Conservation (phyloP, 2,329 filamentous ascomycete species). For the Verticillium albo-atrum region DNA sequence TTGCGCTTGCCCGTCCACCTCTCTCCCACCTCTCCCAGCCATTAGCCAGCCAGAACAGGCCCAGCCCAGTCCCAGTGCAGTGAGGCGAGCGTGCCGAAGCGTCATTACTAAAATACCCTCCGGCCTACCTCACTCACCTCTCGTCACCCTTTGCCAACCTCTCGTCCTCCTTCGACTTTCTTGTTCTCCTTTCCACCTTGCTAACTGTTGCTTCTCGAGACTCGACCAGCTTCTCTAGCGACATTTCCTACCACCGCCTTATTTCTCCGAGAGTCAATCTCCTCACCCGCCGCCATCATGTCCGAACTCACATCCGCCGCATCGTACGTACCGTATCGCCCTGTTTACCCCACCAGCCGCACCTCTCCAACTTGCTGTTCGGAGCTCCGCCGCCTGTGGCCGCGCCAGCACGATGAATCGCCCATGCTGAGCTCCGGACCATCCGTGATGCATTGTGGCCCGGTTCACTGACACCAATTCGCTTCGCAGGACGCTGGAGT, state of each 20-base stretch:
- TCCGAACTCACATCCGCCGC: constrained; percentile 14
- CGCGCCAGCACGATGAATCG: not conserved
- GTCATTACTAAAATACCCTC: constrained; percentile 15
- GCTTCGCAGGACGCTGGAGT: constrained; percentile 70
- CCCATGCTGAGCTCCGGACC: not conserved
- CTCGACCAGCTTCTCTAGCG: not conserved
- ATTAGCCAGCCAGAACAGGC: not conserved
- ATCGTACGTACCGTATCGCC: constrained; percentile 13
- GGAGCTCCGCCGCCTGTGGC: constrained; percentile 1
- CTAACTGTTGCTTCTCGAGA: not conserved
- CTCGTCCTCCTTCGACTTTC: constrained; percentile 5
- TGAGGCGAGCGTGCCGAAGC: constrained; percentile 6
- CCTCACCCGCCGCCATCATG: constrained; percentile 12
- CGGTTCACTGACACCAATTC: constrained; percentile 1
- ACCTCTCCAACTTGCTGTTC: not conserved
- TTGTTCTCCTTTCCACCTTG: not conserved
- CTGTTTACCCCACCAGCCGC: constrained; percentile 12
- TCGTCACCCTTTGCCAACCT: constrained; percentile 5
- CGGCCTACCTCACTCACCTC: constrained; percentile 1
- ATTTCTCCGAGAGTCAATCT: not conserved
- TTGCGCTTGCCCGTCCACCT: not conserved
- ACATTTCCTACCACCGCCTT: not conserved
- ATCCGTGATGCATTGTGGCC: not conserved
- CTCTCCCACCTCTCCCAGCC: not conserved
- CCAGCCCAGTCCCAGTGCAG: not conserved